Evolutionary conservation across 1,284 basidiomycete genomes (phyloP).

Genomic region (Fomes fomentarius): DNA sequence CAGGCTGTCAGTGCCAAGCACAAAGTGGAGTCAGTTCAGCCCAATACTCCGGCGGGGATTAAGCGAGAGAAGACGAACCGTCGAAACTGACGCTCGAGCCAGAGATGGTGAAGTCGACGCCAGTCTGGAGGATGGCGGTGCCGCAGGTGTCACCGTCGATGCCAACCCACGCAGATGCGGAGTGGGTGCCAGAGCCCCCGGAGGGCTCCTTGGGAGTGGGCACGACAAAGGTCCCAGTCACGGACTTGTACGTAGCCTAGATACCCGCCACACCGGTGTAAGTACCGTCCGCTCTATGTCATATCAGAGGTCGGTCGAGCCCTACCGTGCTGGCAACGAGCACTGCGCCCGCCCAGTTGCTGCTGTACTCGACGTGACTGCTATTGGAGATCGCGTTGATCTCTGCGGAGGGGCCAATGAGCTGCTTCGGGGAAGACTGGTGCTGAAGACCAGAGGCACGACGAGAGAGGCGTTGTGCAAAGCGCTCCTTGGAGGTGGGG

Average conservation of each 20-base stretch:
- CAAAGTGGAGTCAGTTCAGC: neutral
- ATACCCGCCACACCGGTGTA: neutral
- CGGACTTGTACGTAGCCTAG: constrained; percentile 33
- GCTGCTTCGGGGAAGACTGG: constrained; percentile 17
- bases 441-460: constrained; percentile 18
- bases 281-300: neutral
- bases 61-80: constrained; percentile 15
- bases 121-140: constrained; percentile 27
- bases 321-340: constrained; percentile 24
- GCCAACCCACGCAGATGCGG: constrained; percentile 31
- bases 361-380: constrained; percentile 27
- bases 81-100: constrained; percentile 29
- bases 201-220: constrained; percentile 31
- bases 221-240: constrained; percentile 36
- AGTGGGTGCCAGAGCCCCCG: constrained; percentile 28
- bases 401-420: neutral
- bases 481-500: constrained; percentile 24
- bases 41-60: neutral
- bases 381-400: constrained; percentile 10
- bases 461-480: constrained; percentile 22
- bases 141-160: constrained; percentile 25
- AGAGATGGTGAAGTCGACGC: constrained; percentile 34
- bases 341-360: constrained; percentile 34
- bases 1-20: constrained; percentile 35
- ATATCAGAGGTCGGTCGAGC: neutral